Evolutionary conservation across 164 flowering plant genomes (phyloP), one percentile per base, ranked within the genome.

Genomic region (Vitis cinerea): DNA sequence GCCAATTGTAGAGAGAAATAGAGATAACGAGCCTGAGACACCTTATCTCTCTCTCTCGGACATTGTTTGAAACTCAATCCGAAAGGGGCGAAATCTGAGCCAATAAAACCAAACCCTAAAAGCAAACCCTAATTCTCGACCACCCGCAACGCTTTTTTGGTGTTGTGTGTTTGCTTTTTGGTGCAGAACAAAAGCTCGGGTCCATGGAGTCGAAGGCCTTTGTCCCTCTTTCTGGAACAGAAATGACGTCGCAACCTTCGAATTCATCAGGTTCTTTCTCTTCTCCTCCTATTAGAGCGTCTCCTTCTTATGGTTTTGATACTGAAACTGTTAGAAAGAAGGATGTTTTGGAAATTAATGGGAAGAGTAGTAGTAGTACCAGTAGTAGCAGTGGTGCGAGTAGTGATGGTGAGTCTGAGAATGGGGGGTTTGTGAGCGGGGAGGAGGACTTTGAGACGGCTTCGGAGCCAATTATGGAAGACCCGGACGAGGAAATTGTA

Each of bases 361-460:
- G 37, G 15, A 60, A 58, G 47, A 54, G 50, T 70, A 68, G 68
- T 61, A 50, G 49, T 61, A 66, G 54, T 66, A 52, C 56, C 62
- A 75, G 72, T 63, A 61, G 12, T 58, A 66, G 52, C 60, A 60
- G 71, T 49, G 59, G 66, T 50, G 49, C 13, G 63, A 55, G 66
- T 77, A 70, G 68, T 72, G 61, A 13, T 44, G 72, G 51, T 17
- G 84, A 66, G 48, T 68, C 74, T 8, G 86, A 80, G 14, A 69
- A 75, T 19, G 82, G 67, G 44, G 85, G 84, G 49, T 84, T 83
- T 68, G 55, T 77, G 75, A 87, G 90, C 73, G 91, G 88, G 10
- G 86, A 76, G 11, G 90, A 88, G 71, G 93, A 78, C n/a, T 87
- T 93, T 67, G 96, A 79, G 27, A 66, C 80, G 17, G 86, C 83